Evolutionary conservation across 2,329 filamentous ascomycete species (phyloP).

Genomic region (Claviceps africana): DNA sequence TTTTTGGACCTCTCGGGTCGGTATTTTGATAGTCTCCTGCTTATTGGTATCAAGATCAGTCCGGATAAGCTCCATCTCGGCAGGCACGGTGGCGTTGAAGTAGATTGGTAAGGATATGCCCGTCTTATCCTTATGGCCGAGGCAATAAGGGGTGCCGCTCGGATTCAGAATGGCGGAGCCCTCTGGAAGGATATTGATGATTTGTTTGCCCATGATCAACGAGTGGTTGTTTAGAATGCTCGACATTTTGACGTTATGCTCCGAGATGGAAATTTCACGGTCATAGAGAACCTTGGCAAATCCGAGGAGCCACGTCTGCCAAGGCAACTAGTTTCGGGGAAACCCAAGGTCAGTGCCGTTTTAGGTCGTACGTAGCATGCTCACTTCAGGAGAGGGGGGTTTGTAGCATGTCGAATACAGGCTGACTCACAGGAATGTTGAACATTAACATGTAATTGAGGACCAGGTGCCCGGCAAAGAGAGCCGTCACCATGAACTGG

Average conservation of each 20-base stretch:
- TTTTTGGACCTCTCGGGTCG: conserved; percentile 57
- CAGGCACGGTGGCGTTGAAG: conserved; percentile 86
- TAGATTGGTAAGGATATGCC: conserved; percentile 63
- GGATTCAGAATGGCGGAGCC: conserved; percentile 87
- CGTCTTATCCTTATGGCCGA: conserved; percentile 48
- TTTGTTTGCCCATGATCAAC: conserved; percentile 88
- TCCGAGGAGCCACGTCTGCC: conserved; percentile 58
- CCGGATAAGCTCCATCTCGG: conserved; percentile 76
- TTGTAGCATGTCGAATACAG: not conserved
- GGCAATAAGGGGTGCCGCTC: conserved; percentile 64
- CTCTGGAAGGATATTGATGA: conserved; percentile 94
- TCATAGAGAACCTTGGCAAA: conserved; percentile 77
- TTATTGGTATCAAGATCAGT: conserved; percentile 69
- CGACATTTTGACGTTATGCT: conserved; percentile 77
- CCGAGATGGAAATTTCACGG: conserved; percentile 84
- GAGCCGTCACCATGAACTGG: conserved; percentile 52
- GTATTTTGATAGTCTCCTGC: conserved; percentile 68
- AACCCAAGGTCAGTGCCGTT: not conserved
- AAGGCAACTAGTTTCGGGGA: conserved; percentile 43
- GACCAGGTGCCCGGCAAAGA: conserved; percentile 59
- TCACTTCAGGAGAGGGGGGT: not conserved
- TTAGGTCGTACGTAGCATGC: not conserved
- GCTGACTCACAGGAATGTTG: conserved; percentile 53
- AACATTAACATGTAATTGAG: conserved; percentile 87
- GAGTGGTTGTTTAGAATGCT: conserved; percentile 84